Base-by-base conservation (phyloP, 495 filamentous ascomycete genomes). In the Penicillium herquei region DNA sequence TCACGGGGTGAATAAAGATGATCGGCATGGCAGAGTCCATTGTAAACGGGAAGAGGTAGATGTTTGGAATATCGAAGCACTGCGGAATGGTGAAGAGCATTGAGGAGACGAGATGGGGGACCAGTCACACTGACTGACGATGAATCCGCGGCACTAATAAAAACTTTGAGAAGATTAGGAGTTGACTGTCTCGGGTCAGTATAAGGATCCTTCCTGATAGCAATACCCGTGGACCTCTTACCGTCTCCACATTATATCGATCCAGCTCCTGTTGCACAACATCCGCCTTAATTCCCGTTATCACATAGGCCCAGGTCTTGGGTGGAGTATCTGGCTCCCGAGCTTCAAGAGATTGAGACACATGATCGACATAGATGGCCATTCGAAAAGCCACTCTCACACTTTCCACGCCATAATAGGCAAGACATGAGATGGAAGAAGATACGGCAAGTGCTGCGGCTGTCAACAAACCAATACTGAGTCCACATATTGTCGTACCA, bases 241-340 rank as follows among this genome's bases (percentile, higher is more conserved):
- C 45, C 0, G 54, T 51, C 7, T 44, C 41, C 10, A 51, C 40
- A 31, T 78, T 69, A 44, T 66, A 64, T 2, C 51, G 14, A 45
- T 70, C 58, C 16, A 79, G 62, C 52, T 75, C 72, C 3, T 67
- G 46, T 40, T 73, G 72, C n/a, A 72, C 70, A 1, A 55, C 66
- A 3, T 67, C 63, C 5, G 58, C 35, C 11, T 56, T 40, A 3
- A 77, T 52, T 13, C 66, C 67, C 0, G 65, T 60, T 13, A 79
- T 51, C 5, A 78, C 69, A 45, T 71, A 70, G 2, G 78, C 76
- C 78, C 77, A 81, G 34, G 60, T 73, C 17, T 72, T 54, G 0
- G 59, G 57, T 6, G 51, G 17, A 10, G 51, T 40, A 43, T 44
- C 54, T 1, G 54, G 48, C 18, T 70, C 59, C 6, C 53, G 65